Evolutionary conservation across 2,329 filamentous ascomycete species (phyloP).

Genomic region (Sporothrix humicola): DNA sequence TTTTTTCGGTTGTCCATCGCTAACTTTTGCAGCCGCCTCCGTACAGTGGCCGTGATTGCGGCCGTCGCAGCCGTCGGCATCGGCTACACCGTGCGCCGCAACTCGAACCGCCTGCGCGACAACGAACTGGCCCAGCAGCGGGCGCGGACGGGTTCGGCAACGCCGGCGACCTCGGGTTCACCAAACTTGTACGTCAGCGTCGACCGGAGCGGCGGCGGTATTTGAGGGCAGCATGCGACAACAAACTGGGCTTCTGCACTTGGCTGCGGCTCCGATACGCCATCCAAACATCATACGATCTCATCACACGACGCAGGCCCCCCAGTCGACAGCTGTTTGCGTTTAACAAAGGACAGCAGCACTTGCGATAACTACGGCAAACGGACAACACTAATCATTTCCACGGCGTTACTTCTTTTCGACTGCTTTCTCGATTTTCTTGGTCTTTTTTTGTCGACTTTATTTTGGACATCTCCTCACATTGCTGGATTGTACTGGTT

Average conservation of each 20-base stretch:
- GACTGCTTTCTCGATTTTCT: neutral
- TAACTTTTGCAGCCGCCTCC: constrained; percentile 46
- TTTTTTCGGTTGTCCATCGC: neutral
- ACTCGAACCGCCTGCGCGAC: constrained; percentile 46
- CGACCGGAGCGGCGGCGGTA: constrained; percentile 57
- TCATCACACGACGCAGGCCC: neutral
- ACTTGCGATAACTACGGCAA: neutral
- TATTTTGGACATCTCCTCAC: neutral
- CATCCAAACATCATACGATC: neutral
- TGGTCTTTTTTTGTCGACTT: neutral
- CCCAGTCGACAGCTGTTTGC: neutral
- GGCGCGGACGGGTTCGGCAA: constrained; percentile 35
- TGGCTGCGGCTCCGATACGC: constrained; percentile 1
- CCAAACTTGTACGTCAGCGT: constrained; percentile 57
- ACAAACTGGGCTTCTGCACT: no score
- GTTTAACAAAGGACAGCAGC: neutral
- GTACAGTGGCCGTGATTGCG: constrained; percentile 45
- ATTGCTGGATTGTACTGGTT: neutral
- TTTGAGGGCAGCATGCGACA: constrained; percentile 46
- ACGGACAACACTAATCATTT: neutral
- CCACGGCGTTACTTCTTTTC: neutral
- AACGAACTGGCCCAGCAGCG: constrained; percentile 54
- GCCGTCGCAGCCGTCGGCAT: constrained; percentile 43
- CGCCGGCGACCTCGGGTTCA: neutral
- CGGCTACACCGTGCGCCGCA: constrained; percentile 45